Evolutionary conservation across 2,329 filamentous ascomycete species (phyloP).

Genomic region (Ophiostoma triangulosporum): DNA sequence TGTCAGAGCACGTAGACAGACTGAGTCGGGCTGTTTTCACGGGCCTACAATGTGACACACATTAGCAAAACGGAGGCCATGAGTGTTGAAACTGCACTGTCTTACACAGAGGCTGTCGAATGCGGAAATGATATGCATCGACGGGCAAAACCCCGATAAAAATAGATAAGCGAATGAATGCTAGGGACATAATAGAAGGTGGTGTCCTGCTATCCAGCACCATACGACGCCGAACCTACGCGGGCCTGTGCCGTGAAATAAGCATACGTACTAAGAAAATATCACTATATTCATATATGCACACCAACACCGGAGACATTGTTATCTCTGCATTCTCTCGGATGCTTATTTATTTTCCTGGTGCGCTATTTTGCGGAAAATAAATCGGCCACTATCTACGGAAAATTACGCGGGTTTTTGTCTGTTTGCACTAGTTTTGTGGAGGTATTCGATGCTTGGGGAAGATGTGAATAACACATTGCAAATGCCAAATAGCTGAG

Average conservation of each 20-base stretch:
- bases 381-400: not conserved
- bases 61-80: no score
- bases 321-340: not conserved
- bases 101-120: not conserved
- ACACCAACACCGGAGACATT: not conserved
- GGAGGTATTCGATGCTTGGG: not conserved
- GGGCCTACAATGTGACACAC: no score
- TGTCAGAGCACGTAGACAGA: not conserved
- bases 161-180: no score
- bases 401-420: not conserved
- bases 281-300: no score
- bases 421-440: not conserved
- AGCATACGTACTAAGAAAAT: no score
- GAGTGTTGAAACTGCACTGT: not conserved
- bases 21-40: no score
- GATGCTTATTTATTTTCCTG: conserved; percentile 2
- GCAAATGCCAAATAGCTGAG: not conserved
- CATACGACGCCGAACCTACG: no score
- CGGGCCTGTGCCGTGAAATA: no score
- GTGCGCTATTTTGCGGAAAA: conserved; percentile 1
- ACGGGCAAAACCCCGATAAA: not conserved
- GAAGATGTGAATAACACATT: not conserved
- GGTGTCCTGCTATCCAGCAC: no score
- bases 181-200: no score
- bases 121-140: not conserved